Evolutionary conservation across 164 flowering plant genomes (phyloP).

Genomic region (Aristolochia fimbriata): DNA sequence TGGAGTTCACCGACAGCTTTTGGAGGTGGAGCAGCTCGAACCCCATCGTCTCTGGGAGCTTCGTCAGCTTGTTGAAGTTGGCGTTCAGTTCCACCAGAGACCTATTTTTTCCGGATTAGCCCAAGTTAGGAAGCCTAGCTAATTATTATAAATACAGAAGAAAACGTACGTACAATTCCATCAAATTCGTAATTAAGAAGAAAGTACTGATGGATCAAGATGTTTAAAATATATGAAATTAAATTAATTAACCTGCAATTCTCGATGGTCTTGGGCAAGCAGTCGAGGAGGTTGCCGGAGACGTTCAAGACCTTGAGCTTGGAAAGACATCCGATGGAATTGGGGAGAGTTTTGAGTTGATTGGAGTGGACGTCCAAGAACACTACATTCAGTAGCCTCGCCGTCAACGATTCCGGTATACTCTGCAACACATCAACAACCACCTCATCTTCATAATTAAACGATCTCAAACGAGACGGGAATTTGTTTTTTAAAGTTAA

Average conservation of each 20-base stretch:
- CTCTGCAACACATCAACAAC: too few relatives aligned
- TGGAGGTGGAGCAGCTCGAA: constrained; percentile 62
- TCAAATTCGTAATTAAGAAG: too few relatives aligned
- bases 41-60: constrained; percentile 72
- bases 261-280: constrained; percentile 61
- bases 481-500: too few relatives aligned
- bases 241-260: constrained; percentile 66
- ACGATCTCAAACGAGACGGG: neutral
- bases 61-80: constrained; percentile 77
- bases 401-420: constrained; percentile 77
- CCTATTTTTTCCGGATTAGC: too few relatives aligned
- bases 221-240: too few relatives aligned
- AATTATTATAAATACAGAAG: too few relatives aligned
- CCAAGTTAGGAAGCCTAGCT: too few relatives aligned
- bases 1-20: constrained; percentile 75
- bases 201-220: too few relatives aligned
- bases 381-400: constrained; percentile 69
- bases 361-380: constrained; percentile 77
- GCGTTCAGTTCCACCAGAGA: constrained; percentile 76
- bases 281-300: constrained; percentile 59
- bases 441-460: too few relatives aligned
- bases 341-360: constrained; percentile 66
- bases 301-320: constrained; percentile 75
- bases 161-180: too few relatives aligned
- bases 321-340: constrained; percentile 82